These are phyloP conservation scores for Stephania japonica DNA, from an alignment of 164 flowering plant species.

Conservation along the genomic window DNA sequence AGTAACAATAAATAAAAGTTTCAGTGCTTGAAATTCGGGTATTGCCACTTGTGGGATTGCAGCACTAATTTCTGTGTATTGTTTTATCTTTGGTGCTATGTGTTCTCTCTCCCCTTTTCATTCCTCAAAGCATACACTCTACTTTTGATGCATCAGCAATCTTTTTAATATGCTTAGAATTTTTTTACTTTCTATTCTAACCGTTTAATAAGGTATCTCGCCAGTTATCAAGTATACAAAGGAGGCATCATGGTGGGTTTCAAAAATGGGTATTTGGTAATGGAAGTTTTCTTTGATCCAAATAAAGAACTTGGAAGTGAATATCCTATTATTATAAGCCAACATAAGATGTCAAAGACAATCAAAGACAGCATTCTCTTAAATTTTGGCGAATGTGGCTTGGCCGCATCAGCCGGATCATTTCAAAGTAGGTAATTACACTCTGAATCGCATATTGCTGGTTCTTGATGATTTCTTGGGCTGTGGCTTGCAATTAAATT, in stretches of 20 bases:
- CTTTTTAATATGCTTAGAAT: background rate
- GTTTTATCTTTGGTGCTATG: background rate
- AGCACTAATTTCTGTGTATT: background rate
- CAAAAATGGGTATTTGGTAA: constrained; percentile 77
- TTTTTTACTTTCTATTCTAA: background rate
- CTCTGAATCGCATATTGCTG: background rate
- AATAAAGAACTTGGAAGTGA: constrained; percentile 38
- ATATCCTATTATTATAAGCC: constrained; percentile 60
- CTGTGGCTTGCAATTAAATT: background rate
- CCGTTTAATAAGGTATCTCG: background rate
- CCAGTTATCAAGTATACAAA: background rate
- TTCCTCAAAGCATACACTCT: background rate
- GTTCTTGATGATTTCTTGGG: background rate
- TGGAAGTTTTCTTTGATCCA: constrained; percentile 81
- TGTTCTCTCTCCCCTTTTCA: background rate
- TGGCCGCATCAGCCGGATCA: constrained; percentile 66
- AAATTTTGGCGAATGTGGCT: constrained; percentile 91
- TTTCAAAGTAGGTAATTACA: constrained; percentile 46
- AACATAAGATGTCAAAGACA: constrained; percentile 55
- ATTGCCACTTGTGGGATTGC: background rate
- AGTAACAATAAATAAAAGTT: no score
- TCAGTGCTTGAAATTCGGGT: no score
- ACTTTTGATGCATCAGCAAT: background rate
- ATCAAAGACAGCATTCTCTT: constrained; percentile 68
- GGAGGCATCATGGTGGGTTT: constrained; percentile 65